phyloP scores from a whole-genome alignment of 257 asterid species.

The Forsythia suspensa region DNA sequence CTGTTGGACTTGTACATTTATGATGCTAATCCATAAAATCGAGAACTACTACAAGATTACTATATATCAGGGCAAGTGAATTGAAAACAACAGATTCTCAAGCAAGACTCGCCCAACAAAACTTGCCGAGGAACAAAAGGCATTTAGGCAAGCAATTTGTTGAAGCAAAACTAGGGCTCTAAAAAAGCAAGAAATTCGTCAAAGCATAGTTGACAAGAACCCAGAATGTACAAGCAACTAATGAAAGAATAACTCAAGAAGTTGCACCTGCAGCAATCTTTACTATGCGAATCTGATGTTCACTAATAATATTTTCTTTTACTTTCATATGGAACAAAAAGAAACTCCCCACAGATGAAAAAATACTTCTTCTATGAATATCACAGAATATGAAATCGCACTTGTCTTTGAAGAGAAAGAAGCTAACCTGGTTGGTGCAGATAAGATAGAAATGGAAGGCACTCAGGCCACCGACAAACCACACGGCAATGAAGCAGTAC shows the following conservation, averaged over 20 bases:
- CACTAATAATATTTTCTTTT: no score
- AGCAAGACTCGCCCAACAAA: background rate
- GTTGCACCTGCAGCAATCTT: no score
- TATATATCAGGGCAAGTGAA: background rate
- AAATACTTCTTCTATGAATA: no score
- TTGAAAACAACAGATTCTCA: background rate
- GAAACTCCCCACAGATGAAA: no score
- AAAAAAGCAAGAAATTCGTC: background rate
- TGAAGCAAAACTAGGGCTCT: background rate
- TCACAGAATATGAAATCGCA: background rate
- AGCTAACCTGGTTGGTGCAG: conserved; percentile 79
- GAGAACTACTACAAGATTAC: background rate
- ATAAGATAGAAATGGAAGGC: conserved; percentile 48
- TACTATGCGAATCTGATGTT: no score
- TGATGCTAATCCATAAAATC: background rate
- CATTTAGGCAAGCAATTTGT: background rate
- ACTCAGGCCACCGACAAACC: conserved; percentile 7
- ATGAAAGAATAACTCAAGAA: no score
- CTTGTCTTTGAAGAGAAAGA: conserved; percentile 5
- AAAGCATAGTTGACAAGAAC: background rate
- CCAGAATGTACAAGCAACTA: no score
- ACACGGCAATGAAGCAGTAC: conserved; percentile 4
- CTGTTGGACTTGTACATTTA: background rate
- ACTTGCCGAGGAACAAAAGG: background rate
- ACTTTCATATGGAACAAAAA: no score